Evolutionary conservation across 306 rosid genomes (phyloP), one percentile per base, ranked within the genome.

Genomic region (Begonia loranthoides): DNA sequence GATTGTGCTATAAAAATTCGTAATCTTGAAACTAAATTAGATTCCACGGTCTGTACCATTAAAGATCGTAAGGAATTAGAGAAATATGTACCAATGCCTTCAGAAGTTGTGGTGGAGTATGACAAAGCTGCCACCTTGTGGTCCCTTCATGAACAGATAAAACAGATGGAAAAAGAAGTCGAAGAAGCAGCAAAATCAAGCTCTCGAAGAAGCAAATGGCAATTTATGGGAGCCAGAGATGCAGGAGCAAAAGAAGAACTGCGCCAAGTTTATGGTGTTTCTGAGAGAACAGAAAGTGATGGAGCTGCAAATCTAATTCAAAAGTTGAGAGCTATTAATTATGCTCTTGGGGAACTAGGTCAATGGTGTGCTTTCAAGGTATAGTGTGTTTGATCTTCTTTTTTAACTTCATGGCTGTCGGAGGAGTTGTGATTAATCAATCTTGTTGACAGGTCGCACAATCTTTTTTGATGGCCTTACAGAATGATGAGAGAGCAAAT

Each of bases 221-320:
- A 90, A 67, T 87, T 86, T 55, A 90, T 90, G 99, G 99, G 99
- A 63, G 99, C 99, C 52, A 90, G 99, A 79, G 99, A 86, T 76
- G 99, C 99, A 52, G 99, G 99, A 65, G 86, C 95, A 54, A 90
- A 77, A 72, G 99, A 82, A 71, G 95, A 82, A 76, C 74, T 90
- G 62, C 87, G 94, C 17, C 99, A 90, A 78, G 95, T 90, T 60
- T 90, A 90, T 61, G 99, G 99, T 65, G 95, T 90, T 70, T 90
- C 99, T 12, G 99, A 90, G 72, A 85, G 95, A 80, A 86, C 95
- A 22, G 94, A 90, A 67, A 86, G 99, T 45, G 99, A 90, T 69
- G 99, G 99, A 59, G 99, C 99, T 65, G 99, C 92, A 56, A 82
- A 85, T 76, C 74, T 90, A 49, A 83, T 78, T 72, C 95, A 86